Base-by-base conservation (phyloP, 176 grass and related monocot species). In the Cenchrus americanus region DNA sequence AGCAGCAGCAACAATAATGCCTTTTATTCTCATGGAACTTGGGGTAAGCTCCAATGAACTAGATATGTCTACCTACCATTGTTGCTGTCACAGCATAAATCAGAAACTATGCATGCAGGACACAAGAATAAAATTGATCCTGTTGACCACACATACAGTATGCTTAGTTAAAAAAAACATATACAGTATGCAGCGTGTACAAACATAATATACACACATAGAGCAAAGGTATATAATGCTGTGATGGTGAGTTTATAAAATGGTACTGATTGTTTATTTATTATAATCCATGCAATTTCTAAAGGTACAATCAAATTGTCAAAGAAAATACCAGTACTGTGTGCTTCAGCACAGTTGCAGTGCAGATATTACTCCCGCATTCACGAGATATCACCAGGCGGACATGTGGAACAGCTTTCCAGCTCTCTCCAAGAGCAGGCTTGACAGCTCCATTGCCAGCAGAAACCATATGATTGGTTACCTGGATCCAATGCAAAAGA, bases 371-470 rank as follows among this genome's bases (percentile, higher is more conserved):
- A 71, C 66, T 90, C 41, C 71, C 75, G 50, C 64, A 63, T 14
- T 86, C 85, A 78, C 61, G 75, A 70, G 87, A 86, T 66, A 90
- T 49, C 75, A 88, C 21, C 73, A 94, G 23, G 19, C 87, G 90
- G 42, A 88, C 83, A 88, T 94, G 93, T 83, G 93, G 85, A 88
- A 84, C 88, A 48, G 62, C 69, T 87, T 80, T 92, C 93, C 85
- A 94, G 81, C 82, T 90, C 85, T 88, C 85, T 22, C 93, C 93
- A 71, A 90, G 80, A 57, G 85, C 93, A 81, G 85, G 87, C 65
- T 94, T 94, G 47, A 87, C 74, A 65, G 65, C 78, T 78, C 88
- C 86, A 43, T 94, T 87, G 76, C 88, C 92, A 49, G 79, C 68
- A 23, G 79, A 81, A 81, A 86, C 86, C 86, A 81, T 94, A 86